A percentile compares a stretch with the other conserved stretches of the same genome.
These are phyloP conservation scores for Hypoxylon cercidicola DNA, from an alignment of 495 filamentous ascomycete genomes.

Conservation along the genomic window DNA sequence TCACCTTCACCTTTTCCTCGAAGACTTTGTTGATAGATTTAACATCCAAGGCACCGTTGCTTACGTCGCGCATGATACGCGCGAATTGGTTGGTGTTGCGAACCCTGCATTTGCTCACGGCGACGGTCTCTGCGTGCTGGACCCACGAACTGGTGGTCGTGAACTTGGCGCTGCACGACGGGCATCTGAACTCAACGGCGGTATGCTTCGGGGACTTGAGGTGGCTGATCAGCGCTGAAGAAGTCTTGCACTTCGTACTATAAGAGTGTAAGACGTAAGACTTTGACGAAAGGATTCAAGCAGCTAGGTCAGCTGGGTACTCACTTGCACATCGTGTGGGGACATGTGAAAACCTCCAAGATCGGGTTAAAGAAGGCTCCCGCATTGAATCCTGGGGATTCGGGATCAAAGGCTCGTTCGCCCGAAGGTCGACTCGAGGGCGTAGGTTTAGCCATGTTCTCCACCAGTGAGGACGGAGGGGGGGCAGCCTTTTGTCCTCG, in stretches of 20 bases:
- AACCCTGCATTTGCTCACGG: constrained; percentile 32
- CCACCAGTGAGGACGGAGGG: constrained; percentile 13
- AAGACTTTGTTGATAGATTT: constrained; percentile 22
- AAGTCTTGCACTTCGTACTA: constrained; percentile 46
- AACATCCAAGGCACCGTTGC: constrained; percentile 43
- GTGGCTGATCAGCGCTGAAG: constrained; percentile 41
- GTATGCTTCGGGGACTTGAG: constrained; percentile 47
- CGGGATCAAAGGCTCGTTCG: constrained; percentile 43
- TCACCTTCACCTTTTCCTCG: constrained; percentile 43
- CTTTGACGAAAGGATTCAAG: neutral
- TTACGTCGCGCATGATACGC: constrained; percentile 30
- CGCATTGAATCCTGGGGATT: constrained; percentile 44
- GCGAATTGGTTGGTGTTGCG: constrained; percentile 31
- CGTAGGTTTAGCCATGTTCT: constrained; percentile 12
- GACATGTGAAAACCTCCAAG: constrained; percentile 52
- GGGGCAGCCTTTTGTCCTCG: neutral
- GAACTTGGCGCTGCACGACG: constrained; percentile 45
- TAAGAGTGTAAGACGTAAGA: constrained; percentile 14
- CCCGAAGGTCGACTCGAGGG: constrained; percentile 4
- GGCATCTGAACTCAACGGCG: constrained; percentile 44
- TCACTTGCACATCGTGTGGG: constrained; percentile 53
- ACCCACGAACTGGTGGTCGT: constrained; percentile 40
- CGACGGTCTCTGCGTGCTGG: constrained; percentile 49
- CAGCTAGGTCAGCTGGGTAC: constrained; percentile 17
- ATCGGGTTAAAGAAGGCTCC: constrained; percentile 39